Evolutionary conservation across 805 yeast species (phyloP).

Genomic region (Tetrapisispora iriomotensis): DNA sequence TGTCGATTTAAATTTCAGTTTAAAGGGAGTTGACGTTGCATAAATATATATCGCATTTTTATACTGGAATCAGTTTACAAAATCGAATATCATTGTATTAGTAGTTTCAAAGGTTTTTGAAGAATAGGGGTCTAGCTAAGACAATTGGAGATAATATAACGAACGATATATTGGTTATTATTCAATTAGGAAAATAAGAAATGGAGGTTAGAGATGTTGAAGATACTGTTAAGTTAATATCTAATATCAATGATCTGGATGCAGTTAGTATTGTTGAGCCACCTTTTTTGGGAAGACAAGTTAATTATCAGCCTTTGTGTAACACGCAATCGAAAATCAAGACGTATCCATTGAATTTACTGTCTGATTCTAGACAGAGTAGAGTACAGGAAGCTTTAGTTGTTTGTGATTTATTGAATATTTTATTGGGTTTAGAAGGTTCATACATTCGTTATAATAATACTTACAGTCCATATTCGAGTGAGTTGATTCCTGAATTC

Average conservation of each 20-base stretch:
- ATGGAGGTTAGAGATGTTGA: conserved; percentile 21
- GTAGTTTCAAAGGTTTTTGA: no score
- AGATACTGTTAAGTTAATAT: conserved; percentile 19
- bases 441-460: conserved; percentile 60
- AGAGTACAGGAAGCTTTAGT: conserved; percentile 65
- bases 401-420: conserved; percentile 56
- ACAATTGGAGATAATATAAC: no score
- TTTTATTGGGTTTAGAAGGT: conserved; percentile 70
- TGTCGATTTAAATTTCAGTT: no score
- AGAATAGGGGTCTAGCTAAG: no score
- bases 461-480: conserved; percentile 39
- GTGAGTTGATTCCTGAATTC: conserved; percentile 51
- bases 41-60: no score
- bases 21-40: no score
- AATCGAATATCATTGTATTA: no score
- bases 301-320: conserved; percentile 30
- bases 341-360: conserved; percentile 36
- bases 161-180: no score
- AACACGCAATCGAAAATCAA: conserved; percentile 27
- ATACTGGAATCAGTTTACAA: no score
- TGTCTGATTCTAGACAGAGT: conserved; percentile 17
- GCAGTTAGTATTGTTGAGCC: conserved; percentile 4
- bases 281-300: conserved; percentile 23
- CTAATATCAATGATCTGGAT: conserved; percentile 6
- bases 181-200: no score